These are phyloP conservation scores for Aspergillus ustus DNA, from an alignment of 2,329 filamentous ascomycete genomes.

Conservation along the genomic window DNA sequence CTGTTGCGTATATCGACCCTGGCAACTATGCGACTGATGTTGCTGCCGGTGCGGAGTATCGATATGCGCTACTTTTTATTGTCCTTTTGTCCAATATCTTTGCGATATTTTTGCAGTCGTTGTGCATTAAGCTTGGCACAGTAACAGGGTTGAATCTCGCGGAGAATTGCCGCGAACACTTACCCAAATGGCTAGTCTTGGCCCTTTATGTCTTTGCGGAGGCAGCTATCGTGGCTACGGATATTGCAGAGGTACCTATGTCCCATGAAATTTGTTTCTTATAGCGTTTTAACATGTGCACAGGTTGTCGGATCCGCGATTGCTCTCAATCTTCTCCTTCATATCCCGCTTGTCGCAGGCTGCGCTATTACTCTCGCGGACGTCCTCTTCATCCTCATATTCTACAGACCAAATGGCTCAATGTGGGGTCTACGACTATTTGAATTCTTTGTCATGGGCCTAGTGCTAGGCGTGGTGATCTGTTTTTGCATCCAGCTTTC, in stretches of 20 bases:
- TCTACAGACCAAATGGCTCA: conserved; percentile 58
- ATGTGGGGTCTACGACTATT: conserved; percentile 58
- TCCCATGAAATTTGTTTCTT: not conserved
- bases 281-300: not conserved
- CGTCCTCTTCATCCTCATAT: conserved; percentile 60
- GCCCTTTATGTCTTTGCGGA: conserved; percentile 67
- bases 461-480: conserved; percentile 60
- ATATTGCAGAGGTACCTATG: conserved; percentile 64
- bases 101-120: conserved; percentile 53
- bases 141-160: conserved; percentile 71
- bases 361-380: conserved; percentile 62
- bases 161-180: conserved; percentile 67
- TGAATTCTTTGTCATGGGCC: conserved; percentile 58
- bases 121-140: conserved; percentile 66
- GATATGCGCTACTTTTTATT: conserved; percentile 52
- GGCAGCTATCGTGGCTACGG: conserved; percentile 71
- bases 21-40: conserved; percentile 57
- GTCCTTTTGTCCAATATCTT: conserved; percentile 54
- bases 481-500: conserved; percentile 63
- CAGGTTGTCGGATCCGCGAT: conserved; percentile 63
- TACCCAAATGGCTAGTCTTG: conserved; percentile 69
- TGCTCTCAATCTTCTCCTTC: conserved; percentile 58
- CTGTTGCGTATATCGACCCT: conserved; percentile 56
- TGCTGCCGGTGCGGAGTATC: conserved; percentile 51
- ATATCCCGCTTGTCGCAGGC: conserved; percentile 59